phyloP scores from a whole-genome alignment of 345 rosid species.

The Heritiera littoralis region DNA sequence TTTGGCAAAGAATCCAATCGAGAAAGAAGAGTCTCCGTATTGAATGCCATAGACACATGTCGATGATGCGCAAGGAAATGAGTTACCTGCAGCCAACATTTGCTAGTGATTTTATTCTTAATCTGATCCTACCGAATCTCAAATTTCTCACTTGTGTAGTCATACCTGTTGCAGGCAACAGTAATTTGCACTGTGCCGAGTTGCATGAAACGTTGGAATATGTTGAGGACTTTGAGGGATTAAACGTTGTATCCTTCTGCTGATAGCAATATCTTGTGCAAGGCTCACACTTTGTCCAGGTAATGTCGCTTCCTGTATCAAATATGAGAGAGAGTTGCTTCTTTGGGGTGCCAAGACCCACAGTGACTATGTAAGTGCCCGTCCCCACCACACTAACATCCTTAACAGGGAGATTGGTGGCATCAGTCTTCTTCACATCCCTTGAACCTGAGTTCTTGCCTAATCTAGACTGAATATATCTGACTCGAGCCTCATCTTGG shows the following conservation, averaged over 20 bases:
- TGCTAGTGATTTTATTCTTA: background rate
- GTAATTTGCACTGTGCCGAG: conserved; percentile 42
- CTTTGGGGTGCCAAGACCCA: conserved; percentile 65
- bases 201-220: conserved; percentile 61
- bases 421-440: conserved; percentile 28
- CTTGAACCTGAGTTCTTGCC: conserved; percentile 24
- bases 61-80: conserved; percentile 45
- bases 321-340: conserved; percentile 44
- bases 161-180: conserved; percentile 31
- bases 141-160: background rate
- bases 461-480: conserved; percentile 51
- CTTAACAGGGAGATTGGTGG: conserved; percentile 48
- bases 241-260: conserved; percentile 49
- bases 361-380: conserved; percentile 48
- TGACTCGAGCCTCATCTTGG: conserved; percentile 60
- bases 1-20: conserved; percentile 58
- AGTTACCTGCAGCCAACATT: conserved; percentile 31
- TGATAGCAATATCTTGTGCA: conserved; percentile 47
- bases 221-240: conserved; percentile 49
- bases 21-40: conserved; percentile 73
- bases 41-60: conserved; percentile 59
- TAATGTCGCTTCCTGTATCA: conserved; percentile 65
- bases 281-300: conserved; percentile 64
- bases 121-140: background rate
- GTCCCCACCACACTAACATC: conserved; percentile 53